Conservation (phyloP, 1,139 yeast species). For the Yarrowia galli region DNA sequence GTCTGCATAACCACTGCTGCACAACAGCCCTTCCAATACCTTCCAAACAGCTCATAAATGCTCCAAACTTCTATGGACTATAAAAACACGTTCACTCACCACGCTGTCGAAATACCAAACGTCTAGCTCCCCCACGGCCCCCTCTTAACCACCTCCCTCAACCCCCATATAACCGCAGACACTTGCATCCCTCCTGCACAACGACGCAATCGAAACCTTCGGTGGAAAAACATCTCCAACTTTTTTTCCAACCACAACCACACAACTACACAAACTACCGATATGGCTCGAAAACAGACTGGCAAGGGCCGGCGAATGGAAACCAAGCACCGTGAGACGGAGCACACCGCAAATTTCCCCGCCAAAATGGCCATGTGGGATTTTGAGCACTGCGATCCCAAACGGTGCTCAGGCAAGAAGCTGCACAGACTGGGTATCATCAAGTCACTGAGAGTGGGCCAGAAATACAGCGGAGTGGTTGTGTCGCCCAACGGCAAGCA, state of each 20-base stretch:
- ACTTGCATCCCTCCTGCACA: background rate
- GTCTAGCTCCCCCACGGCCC: background rate
- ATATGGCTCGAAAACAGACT: slow-evolving; percentile 34
- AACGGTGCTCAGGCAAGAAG: slow-evolving; percentile 95
- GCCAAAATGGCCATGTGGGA: slow-evolving; percentile 60
- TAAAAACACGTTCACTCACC: too few species aligned
- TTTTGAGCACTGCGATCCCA: slow-evolving; percentile 98
- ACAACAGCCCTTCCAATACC: too few species aligned
- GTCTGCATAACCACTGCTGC: too few species aligned
- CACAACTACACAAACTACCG: background rate
- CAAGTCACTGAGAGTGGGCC: slow-evolving; percentile 80
- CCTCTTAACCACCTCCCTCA: background rate
- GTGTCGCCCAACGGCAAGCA: slow-evolving; percentile 92
- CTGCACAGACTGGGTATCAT: slow-evolving; percentile 87
- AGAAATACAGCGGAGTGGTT: slow-evolving; percentile 87
- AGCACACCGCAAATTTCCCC: slow-evolving; percentile 46
- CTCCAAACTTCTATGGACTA: too few species aligned
- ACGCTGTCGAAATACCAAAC: background rate
- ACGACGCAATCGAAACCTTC: slow-evolving; percentile 1
- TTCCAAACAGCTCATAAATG: too few species aligned
- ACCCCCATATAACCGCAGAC: background rate
- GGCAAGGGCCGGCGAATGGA: slow-evolving; percentile 42
- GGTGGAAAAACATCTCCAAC: background rate
- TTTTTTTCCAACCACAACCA: background rate
- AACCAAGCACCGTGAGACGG: slow-evolving; percentile 42